Evolutionary conservation across 495 filamentous ascomycete genomes (phyloP).

Genomic region (Penicillium cinerascens): DNA sequence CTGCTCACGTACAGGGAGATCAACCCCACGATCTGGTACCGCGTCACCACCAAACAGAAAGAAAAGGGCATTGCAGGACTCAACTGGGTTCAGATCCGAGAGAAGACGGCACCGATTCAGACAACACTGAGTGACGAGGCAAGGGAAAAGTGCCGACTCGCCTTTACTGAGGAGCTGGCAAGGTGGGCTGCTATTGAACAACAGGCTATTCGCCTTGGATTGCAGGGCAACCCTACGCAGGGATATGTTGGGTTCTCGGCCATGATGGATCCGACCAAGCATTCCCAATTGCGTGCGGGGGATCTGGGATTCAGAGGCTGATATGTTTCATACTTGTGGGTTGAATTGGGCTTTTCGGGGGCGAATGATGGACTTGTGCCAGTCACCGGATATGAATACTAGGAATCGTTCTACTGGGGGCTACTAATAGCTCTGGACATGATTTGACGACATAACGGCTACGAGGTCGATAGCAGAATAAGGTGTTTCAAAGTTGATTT

Average conservation of each 20-base stretch:
- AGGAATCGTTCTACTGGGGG: background rate
- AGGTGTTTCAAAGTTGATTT: background rate
- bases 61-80: slow-evolving; percentile 17
- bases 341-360: background rate
- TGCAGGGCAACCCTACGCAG: background rate
- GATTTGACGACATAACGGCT: background rate
- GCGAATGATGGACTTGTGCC: background rate
- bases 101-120: background rate
- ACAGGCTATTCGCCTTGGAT: background rate
- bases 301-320: background rate
- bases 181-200: background rate
- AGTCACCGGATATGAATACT: background rate
- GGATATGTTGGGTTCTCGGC: background rate
- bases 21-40: slow-evolving; percentile 19
- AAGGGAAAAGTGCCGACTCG: background rate
- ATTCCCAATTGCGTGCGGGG: background rate
- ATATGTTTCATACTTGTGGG: background rate
- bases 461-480: background rate
- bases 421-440: background rate
- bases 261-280: background rate
- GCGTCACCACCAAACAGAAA: slow-evolving; percentile 12
- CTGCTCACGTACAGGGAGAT: slow-evolving; percentile 29
- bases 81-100: slow-evolving; percentile 14
- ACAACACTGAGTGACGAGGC: background rate
- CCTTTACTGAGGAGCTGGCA: background rate